These are phyloP conservation scores for Pseudogymnoascus verrucosus DNA, from an alignment of 2,329 filamentous ascomycete species.

Conservation along the genomic window DNA sequence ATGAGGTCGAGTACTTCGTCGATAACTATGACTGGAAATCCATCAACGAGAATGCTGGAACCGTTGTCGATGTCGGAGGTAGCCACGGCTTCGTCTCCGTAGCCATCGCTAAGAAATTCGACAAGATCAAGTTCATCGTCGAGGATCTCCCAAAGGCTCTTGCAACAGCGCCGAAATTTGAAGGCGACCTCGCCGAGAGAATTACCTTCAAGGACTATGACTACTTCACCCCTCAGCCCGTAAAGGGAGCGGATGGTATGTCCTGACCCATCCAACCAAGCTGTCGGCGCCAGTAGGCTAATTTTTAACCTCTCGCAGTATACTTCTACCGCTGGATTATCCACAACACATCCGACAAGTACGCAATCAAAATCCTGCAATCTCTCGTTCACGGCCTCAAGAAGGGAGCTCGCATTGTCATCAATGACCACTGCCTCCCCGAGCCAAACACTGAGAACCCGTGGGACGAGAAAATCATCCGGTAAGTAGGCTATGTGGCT, in stretches of 20 bases:
- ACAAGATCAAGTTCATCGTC: conserved; percentile 46
- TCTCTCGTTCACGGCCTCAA: conserved; percentile 48
- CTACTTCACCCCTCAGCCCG: conserved; percentile 38
- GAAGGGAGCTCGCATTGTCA: conserved; percentile 38
- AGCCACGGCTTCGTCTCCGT: conserved; percentile 49
- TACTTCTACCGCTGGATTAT: conserved; percentile 41
- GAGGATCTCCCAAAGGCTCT: conserved; percentile 44
- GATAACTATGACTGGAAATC: conserved; percentile 46
- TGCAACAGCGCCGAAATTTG: conserved; percentile 38
- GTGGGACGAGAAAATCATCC: conserved; percentile 40
- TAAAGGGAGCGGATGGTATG: conserved; percentile 39
- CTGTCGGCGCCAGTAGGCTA: neutral
- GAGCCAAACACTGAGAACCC: conserved; percentile 32
- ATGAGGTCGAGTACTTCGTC: conserved; percentile 45
- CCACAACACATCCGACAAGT: conserved; percentile 39
- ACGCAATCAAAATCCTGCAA: conserved; percentile 35
- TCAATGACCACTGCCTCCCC: conserved; percentile 39
- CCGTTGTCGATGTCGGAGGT: conserved; percentile 51
- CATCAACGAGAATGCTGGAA: conserved; percentile 37
- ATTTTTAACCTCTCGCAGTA: conserved; percentile 16
- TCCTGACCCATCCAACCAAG: neutral
- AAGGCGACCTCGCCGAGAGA: conserved; percentile 25
- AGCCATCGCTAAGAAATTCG: conserved; percentile 44
- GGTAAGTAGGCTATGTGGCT: neutral
- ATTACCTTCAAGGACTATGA: conserved; percentile 31